phyloP scores from a whole-genome alignment of 257 asterid genomes.

The Euphrasia confusa region DNA sequence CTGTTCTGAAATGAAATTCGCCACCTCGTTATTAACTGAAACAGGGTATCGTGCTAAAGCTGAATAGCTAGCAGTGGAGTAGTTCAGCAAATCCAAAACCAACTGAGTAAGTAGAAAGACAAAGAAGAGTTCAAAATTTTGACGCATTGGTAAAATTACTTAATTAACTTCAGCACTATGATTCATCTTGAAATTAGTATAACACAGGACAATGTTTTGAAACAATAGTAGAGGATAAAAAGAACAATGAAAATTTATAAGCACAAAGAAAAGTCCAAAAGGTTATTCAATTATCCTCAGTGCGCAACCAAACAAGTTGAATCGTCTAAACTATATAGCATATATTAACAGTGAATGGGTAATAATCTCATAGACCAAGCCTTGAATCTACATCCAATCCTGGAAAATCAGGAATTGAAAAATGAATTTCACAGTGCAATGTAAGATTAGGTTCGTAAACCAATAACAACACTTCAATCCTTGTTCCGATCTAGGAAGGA shows the following conservation, averaged over 20 bases:
- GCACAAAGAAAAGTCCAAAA: conserved; percentile 11
- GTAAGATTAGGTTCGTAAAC: no score
- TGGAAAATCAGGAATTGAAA: conserved; percentile 12
- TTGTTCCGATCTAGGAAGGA: conserved; percentile 12
- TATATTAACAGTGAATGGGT: conserved; percentile 10
- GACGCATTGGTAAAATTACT: not conserved
- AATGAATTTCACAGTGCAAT: no score
- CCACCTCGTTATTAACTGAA: conserved; percentile 47
- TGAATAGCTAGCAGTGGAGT: conserved; percentile 61
- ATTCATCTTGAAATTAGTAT: conserved; percentile 7
- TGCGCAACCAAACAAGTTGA: not conserved
- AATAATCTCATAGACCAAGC: conserved; percentile 10
- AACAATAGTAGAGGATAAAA: conserved; percentile 1
- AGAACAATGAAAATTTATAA: conserved; percentile 12
- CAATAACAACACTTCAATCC: conserved; percentile 2
- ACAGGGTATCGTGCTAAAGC: conserved; percentile 60
- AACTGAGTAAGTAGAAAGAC: conserved; percentile 46
- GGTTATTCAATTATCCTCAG: not conserved
- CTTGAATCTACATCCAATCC: conserved; percentile 7
- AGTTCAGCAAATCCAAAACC: conserved; percentile 74
- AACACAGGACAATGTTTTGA: conserved; percentile 2
- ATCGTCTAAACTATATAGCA: no score
- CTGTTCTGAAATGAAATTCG: conserved; percentile 69
- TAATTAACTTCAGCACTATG: not conserved
- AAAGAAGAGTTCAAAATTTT: conserved; percentile 6